These are phyloP conservation scores for Trametes cingulata DNA, from an alignment of 768 basidiomycete species.

Conservation along the genomic window DNA sequence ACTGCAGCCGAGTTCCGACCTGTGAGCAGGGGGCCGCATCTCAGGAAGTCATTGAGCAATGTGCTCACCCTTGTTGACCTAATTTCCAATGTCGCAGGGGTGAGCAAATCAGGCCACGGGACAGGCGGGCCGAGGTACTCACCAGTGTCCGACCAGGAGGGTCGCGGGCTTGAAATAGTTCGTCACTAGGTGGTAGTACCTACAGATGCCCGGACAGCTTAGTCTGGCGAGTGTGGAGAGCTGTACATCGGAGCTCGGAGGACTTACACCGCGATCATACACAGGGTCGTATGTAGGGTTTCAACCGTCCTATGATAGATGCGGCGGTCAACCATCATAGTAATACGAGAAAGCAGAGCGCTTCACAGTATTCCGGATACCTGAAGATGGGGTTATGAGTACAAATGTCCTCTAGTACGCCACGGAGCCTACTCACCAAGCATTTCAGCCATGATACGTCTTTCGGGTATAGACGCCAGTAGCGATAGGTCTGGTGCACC, in stretches of 20 bases:
- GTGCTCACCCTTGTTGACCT: neutral
- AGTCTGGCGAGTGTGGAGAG: neutral
- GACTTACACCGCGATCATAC: neutral
- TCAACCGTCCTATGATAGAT: neutral
- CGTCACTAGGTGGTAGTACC: neutral
- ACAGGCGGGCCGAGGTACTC: neutral
- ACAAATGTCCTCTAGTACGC: too few species aligned
- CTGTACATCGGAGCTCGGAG: neutral
- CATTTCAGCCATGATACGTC: neutral
- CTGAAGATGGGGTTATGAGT: neutral
- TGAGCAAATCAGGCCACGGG: neutral
- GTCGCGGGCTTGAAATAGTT: neutral
- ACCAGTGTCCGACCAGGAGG: neutral
- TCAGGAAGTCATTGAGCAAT: neutral
- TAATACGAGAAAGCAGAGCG: neutral
- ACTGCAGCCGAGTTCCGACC: neutral
- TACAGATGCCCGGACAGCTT: neutral
- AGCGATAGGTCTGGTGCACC: neutral
- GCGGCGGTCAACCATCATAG: neutral
- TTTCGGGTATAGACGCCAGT: neutral
- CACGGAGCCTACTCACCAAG: neutral
- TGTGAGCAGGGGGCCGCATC: neutral
- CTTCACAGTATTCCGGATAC: neutral
- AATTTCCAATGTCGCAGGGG: neutral
- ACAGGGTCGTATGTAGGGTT: neutral